Conservation (phyloP, 2,329 filamentous ascomycete species). For the Neopestalotiopsis sp. region DNA sequence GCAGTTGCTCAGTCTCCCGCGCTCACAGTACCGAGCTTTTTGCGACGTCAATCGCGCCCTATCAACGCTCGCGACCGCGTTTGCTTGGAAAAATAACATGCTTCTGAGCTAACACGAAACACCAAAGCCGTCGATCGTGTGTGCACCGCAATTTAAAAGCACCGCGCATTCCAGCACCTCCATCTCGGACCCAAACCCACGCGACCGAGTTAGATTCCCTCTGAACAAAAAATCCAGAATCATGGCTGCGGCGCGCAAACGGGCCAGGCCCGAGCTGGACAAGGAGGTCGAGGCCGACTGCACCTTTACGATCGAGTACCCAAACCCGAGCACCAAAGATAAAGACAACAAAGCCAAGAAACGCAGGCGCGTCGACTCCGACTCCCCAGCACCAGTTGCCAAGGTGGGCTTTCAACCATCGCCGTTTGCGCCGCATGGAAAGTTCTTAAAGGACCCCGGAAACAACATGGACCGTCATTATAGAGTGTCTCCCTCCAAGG, state of each 20-base stretch:
- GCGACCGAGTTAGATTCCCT: neutral
- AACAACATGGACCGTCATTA: conserved; percentile 62
- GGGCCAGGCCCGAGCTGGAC: conserved; percentile 49
- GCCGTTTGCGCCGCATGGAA: conserved; percentile 59
- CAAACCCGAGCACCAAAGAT: conserved; percentile 54
- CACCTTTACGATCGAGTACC: conserved; percentile 53
- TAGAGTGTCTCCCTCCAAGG: conserved; percentile 55
- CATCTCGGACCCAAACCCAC: neutral
- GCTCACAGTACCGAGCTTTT: neutral
- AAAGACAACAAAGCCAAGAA: conserved; percentile 53
- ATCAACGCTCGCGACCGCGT: neutral
- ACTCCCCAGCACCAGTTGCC: conserved; percentile 37
- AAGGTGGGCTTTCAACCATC: conserved; percentile 56
- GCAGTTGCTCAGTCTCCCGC: neutral
- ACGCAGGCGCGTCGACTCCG: conserved; percentile 48
- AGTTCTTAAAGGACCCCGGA: conserved; percentile 52
- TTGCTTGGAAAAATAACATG: neutral
- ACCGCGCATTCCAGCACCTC: neutral
- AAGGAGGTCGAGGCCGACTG: conserved; percentile 61
- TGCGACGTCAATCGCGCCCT: neutral
- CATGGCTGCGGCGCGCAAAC: conserved; percentile 53
- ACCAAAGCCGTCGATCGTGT: neutral
- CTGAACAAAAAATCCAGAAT: conserved; percentile 12
- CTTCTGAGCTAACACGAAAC: neutral
- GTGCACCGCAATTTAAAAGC: neutral